Conservation (phyloP, 2,329 filamentous ascomycete genomes). For the Claviceps sorghi region DNA sequence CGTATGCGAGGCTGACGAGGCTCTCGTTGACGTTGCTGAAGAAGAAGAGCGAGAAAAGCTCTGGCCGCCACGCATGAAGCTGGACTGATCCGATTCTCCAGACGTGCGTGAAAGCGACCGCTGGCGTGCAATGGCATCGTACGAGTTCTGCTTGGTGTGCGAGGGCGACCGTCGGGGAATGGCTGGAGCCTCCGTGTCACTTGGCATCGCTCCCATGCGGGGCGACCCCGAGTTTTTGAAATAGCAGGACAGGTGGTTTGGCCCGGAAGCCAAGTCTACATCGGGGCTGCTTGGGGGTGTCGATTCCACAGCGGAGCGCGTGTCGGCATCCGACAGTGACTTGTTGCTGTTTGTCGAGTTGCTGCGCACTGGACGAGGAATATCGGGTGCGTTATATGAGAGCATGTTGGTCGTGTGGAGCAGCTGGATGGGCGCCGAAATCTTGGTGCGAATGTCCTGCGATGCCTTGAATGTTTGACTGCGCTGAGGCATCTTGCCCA, state of each 20-base stretch:
- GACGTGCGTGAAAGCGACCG: slow-evolving; percentile 48
- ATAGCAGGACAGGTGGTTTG: slow-evolving; percentile 55
- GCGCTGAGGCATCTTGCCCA: slow-evolving; percentile 27
- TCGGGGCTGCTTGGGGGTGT: slow-evolving; percentile 58
- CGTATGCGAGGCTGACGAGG: slow-evolving; percentile 30
- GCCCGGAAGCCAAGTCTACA: slow-evolving; percentile 42
- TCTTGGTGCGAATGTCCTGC: slow-evolving; percentile 47
- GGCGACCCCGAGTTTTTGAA: slow-evolving; percentile 40
- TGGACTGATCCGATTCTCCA: slow-evolving; percentile 35
- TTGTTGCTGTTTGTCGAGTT: slow-evolving; percentile 37
- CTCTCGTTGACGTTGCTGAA: slow-evolving; percentile 35
- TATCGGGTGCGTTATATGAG: slow-evolving; percentile 83
- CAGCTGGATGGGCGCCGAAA: slow-evolving; percentile 75
- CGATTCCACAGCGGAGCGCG: slow-evolving; percentile 35
- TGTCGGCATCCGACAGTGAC: slow-evolving; percentile 62
- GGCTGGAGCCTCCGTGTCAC: slow-evolving; percentile 26
- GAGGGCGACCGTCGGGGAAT: slow-evolving; percentile 70
- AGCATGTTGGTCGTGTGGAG: slow-evolving; percentile 94
- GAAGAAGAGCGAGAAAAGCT: slow-evolving; percentile 41
- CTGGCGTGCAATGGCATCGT: slow-evolving; percentile 56
- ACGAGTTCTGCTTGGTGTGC: slow-evolving; percentile 72
- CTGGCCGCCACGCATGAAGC: slow-evolving; percentile 42
- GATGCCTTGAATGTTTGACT: slow-evolving; percentile 36
- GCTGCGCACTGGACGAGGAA: slow-evolving; percentile 39
- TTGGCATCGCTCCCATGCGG: slow-evolving; percentile 13